phyloP scores from a whole-genome alignment of 768 basidiomycete genomes.

The Lentinula raphanica region DNA sequence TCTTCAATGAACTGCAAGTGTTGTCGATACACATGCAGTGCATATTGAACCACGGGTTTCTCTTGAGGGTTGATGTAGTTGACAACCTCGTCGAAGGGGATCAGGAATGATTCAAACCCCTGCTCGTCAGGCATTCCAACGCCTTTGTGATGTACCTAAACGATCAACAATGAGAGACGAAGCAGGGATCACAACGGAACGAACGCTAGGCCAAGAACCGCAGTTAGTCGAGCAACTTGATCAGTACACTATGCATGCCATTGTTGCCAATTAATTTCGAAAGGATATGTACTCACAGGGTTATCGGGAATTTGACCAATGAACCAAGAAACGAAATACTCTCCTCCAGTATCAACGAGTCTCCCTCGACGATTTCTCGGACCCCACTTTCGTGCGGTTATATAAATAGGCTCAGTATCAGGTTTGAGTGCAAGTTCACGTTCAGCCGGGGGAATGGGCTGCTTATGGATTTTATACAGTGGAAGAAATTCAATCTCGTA shows the following conservation, averaged over 20 bases:
- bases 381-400: constrained; percentile 28
- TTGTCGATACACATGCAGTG: constrained; percentile 27
- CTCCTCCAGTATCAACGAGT: constrained; percentile 19
- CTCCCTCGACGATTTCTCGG: constrained; percentile 12
- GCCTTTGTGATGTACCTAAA: constrained; percentile 38
- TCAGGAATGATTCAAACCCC: constrained; percentile 39
- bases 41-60: constrained; percentile 30
- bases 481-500: constrained; percentile 42
- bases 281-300: constrained; percentile 42
- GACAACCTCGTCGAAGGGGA: constrained; percentile 39
- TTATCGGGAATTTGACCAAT: constrained; percentile 47
- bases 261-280: too few species aligned
- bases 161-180: not conserved
- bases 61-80: constrained; percentile 25
- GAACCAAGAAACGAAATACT: constrained; percentile 51
- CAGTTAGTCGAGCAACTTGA: not conserved
- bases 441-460: constrained; percentile 28
- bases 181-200: not conserved
- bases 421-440: not conserved
- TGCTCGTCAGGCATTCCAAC: constrained; percentile 59
- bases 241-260: too few species aligned
- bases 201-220: not conserved
- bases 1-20: not conserved
- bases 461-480: constrained; percentile 33
- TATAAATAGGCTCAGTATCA: constrained; percentile 42